Evolutionary conservation across 352 stramenopile species (phyloP).

Genomic region (Globisporangium nagaii): DNA sequence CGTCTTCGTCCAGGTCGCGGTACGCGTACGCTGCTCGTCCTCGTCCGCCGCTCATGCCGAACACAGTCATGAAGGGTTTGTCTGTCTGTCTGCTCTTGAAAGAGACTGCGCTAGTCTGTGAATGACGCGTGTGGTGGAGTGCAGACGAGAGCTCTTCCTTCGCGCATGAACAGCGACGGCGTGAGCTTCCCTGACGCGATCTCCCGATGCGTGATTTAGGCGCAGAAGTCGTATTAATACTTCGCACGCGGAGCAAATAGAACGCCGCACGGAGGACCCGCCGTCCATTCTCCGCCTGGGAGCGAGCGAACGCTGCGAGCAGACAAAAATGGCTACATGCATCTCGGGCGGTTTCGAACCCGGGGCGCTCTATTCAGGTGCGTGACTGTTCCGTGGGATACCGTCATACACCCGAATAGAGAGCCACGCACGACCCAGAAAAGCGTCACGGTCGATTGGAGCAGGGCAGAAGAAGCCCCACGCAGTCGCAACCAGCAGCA

Average conservation of each 20-base stretch:
- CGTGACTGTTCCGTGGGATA: background rate
- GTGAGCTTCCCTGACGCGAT: too few species aligned
- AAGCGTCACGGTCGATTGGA: conserved; percentile 1
- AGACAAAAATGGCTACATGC: too few species aligned
- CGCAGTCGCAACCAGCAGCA: background rate
- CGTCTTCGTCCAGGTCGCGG: conserved; percentile 12
- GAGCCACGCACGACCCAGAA: too few species aligned
- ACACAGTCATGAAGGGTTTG: background rate
- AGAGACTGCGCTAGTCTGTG: background rate
- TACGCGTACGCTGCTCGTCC: conserved; percentile 10
- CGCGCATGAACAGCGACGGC: too few species aligned
- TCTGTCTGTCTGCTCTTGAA: background rate
- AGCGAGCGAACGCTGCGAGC: too few species aligned
- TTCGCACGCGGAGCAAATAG: too few species aligned
- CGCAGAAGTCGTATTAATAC: too few species aligned
- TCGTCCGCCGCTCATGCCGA: conserved; percentile 4
- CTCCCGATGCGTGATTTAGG: too few species aligned
- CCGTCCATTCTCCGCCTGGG: too few species aligned
- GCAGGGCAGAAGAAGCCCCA: background rate
- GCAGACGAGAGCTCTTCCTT: background rate
- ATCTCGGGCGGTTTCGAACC: too few species aligned
- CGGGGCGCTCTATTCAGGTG: background rate
- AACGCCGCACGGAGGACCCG: too few species aligned
- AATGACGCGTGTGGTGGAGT: background rate
- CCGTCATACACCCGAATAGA: background rate